Base-by-base conservation (phyloP, 164 flowering plant species). In the Amborella trichopoda region DNA sequence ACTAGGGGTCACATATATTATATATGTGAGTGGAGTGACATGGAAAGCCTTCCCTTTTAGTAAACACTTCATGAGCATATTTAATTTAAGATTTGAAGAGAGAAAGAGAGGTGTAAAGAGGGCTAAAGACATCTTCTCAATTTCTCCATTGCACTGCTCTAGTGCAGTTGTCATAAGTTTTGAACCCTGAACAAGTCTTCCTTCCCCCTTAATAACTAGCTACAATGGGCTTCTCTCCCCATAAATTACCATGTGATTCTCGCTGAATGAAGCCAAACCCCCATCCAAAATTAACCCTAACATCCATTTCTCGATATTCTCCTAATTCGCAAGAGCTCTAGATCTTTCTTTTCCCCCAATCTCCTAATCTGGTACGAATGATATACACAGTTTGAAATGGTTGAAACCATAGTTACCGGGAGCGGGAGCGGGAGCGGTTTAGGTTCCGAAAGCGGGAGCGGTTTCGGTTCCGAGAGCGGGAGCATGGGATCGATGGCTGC, bases 341-440 rank as follows among this genome's bases (percentile, higher is more conserved):
- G 81, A 95, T 0, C 99, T 96, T 41, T 74, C 91, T 20, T 74
- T 86, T 9, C 99, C 95, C 8, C 99, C 94, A 28, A 80, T 82
- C 65, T 93, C 99, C 67, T 93, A 96, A 46, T 93, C 99, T 12
- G 99, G 94, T 8, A 70, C 94, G 40, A 84, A 93, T 5, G 86
- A 68, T 23, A 50, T 88, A 84, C 5, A 93, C 65, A 3, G 76
- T 63, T 6, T 95, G 66, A 10, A 64, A 10, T 0, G 99, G 99
- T 53, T 56, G 40, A 39, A 82, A 84, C 10, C 84, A n/a, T n/a
- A n/a, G n/a, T n/a, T n/a, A n/a, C n/a, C n/a, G n/a, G n/a, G n/a
- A n/a, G n/a, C n/a, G n/a, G n/a, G n/a, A n/a, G n/a, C n/a, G n/a
- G n/a, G n/a, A n/a, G n/a, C n/a, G n/a, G n/a, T n/a, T n/a, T n/a